Evolutionary conservation across 257 asterid species (phyloP).

Genomic region (Gynochthodes officinalis): DNA sequence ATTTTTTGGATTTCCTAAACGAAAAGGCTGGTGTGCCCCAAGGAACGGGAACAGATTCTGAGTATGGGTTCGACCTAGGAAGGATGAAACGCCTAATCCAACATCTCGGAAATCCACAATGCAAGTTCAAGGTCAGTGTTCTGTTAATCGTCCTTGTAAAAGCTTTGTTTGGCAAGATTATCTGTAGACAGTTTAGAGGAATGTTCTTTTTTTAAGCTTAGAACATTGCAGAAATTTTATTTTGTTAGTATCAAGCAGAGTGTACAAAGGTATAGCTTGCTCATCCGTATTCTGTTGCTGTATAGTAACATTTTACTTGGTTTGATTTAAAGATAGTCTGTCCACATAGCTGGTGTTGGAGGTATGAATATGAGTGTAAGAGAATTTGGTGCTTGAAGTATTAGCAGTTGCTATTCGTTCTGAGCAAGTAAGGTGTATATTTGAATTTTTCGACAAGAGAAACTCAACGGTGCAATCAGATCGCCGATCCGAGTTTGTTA

Average conservation of each 20-base stretch:
- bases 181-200: no score
- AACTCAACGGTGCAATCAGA: no score
- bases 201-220: background rate
- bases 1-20: conserved; percentile 55
- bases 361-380: no score
- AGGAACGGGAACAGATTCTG: conserved; percentile 84
- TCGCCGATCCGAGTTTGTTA: no score
- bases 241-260: background rate
- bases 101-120: conserved; percentile 73
- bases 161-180: no score
- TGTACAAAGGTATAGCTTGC: background rate
- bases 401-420: no score
- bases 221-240: background rate
- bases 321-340: conserved; percentile 43
- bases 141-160: background rate
- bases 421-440: no score
- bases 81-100: conserved; percentile 77
- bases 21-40: conserved; percentile 83
- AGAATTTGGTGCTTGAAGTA: no score
- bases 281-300: no score
- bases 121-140: conserved; percentile 65
- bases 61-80: conserved; percentile 80
- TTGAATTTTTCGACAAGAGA: no score
- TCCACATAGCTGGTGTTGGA: conserved; percentile 96
- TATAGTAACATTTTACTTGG: background rate